Conservation (phyloP, 176 grass and related monocot species). For the Aegilops longissima region DNA sequence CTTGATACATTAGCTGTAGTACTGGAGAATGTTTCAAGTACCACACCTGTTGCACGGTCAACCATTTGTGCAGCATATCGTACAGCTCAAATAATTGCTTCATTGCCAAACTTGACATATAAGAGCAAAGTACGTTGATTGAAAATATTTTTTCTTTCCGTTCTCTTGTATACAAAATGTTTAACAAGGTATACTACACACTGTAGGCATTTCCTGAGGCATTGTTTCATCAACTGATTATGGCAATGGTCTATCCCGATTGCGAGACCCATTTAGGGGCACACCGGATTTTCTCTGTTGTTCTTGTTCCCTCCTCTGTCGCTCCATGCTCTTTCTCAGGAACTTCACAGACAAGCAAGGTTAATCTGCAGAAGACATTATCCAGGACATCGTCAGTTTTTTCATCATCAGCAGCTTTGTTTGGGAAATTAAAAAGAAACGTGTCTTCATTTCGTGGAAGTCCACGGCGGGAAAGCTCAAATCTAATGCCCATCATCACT, state of each 20-base stretch:
- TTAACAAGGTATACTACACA: slow-evolving; percentile 22
- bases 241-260: slow-evolving; percentile 89
- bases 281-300: slow-evolving; percentile 83
- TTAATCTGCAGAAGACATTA: slow-evolving; percentile 69
- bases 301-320: slow-evolving; percentile 95
- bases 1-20: slow-evolving; percentile 88
- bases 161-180: not conserved
- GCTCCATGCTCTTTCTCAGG: slow-evolving; percentile 52
- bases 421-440: slow-evolving; percentile 86
- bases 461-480: slow-evolving; percentile 36
- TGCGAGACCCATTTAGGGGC: slow-evolving; percentile 75
- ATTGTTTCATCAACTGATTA: slow-evolving; percentile 90
- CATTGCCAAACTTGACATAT: slow-evolving; percentile 73
- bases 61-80: slow-evolving; percentile 84
- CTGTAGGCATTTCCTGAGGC: slow-evolving; percentile 86
- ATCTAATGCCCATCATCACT: slow-evolving; percentile 47
- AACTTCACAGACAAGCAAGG: slow-evolving; percentile 26
- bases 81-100: slow-evolving; percentile 83
- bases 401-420: slow-evolving; percentile 95
- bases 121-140: slow-evolving; percentile 72
- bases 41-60: slow-evolving; percentile 59
- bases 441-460: slow-evolving; percentile 63
- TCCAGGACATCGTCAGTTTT: slow-evolving; percentile 86
- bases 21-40: slow-evolving; percentile 76
- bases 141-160: slow-evolving; percentile 7